Conservation (phyloP, 2,329 filamentous ascomycete species). For the Hypoxylon sp. region DNA sequence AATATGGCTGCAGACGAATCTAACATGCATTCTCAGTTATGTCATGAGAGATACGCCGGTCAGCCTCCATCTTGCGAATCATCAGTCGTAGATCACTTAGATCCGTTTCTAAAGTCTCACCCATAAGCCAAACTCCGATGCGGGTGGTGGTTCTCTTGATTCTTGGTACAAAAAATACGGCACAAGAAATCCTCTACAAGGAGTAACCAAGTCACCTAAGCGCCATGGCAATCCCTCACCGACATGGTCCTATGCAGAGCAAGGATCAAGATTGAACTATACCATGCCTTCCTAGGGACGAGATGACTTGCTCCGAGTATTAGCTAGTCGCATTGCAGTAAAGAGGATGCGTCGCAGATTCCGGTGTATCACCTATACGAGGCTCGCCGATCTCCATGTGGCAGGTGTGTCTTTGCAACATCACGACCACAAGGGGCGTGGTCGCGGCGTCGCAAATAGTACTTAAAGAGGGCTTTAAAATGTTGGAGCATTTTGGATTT, state of each 20-base stretch:
- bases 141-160: neutral
- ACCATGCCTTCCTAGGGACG: neutral
- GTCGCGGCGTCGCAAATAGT: neutral
- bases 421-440: neutral
- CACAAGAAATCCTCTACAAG: neutral
- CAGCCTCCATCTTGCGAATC: neutral
- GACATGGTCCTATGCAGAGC: slow-evolving; percentile 20
- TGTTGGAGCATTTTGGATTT: slow-evolving; percentile 1
- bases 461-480: neutral
- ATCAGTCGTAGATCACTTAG: neutral
- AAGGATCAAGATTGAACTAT: neutral
- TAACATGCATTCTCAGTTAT: neutral
- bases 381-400: slow-evolving; percentile 8
- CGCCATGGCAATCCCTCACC: slow-evolving; percentile 17
- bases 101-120: neutral
- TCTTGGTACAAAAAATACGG: neutral
- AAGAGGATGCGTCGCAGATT: slow-evolving; percentile 2
- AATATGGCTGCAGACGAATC: neutral
- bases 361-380: neutral
- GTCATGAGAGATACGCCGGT: neutral
- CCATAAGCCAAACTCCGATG: neutral
- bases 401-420: neutral
- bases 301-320: neutral
- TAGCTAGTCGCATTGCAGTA: neutral
- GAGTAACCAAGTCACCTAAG: slow-evolving; percentile 7